Conservation (phyloP, 192 early-diverging fungal species). For the Umbelopsis sp. region DNA sequence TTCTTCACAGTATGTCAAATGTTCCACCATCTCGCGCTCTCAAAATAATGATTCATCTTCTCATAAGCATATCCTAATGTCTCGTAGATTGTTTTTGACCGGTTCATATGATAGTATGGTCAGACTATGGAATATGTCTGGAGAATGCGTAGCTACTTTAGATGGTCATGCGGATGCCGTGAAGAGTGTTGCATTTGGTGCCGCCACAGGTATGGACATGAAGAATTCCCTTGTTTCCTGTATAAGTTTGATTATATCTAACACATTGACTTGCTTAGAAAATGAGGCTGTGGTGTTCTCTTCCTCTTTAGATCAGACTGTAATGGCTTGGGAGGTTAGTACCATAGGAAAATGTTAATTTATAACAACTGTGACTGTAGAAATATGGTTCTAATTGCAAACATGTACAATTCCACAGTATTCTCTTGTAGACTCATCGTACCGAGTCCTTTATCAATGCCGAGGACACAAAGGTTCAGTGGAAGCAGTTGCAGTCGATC, state of each 20-base stretch:
- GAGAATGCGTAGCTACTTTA: slow-evolving; percentile 67
- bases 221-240: not conserved
- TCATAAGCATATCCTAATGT: not conserved
- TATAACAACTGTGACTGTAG: not conserved
- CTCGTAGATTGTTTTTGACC: slow-evolving; percentile 60
- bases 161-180: slow-evolving; percentile 71
- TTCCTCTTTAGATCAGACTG: slow-evolving; percentile 65
- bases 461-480: slow-evolving; percentile 81
- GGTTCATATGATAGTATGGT: slow-evolving; percentile 85
- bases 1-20: not conserved
- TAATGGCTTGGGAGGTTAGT: slow-evolving; percentile 65
- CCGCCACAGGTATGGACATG: slow-evolving; percentile 47
- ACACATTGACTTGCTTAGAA: slow-evolving; percentile 28
- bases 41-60: not conserved
- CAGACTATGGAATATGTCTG: slow-evolving; percentile 80
- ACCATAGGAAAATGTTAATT: not conserved
- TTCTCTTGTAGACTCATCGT: slow-evolving; percentile 39
- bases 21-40: not conserved
- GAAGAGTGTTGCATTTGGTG: slow-evolving; percentile 76
- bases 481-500: slow-evolving; percentile 71
- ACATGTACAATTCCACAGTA: slow-evolving; percentile 16
- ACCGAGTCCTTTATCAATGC: slow-evolving; percentile 65
- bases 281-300: slow-evolving; percentile 51
- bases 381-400: not conserved
- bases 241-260: not conserved